These are phyloP conservation scores for Cyclotella baltica DNA, from an alignment of 108 stramenopile species.

Conservation along the genomic window DNA sequence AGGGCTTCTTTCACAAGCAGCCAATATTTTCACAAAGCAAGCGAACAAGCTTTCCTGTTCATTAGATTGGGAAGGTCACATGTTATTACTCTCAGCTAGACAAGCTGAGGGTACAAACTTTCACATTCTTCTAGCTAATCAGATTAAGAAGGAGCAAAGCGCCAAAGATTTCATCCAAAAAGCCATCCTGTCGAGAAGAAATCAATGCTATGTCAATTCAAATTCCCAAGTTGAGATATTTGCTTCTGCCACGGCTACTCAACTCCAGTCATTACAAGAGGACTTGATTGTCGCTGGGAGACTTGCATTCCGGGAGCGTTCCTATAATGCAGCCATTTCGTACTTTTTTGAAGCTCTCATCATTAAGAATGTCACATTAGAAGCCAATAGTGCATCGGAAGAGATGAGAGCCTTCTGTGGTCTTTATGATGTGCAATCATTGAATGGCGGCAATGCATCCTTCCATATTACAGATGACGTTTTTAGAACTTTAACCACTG, in stretches of 20 bases:
- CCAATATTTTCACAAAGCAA: slow-evolving; percentile 34
- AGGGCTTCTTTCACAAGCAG: slow-evolving; percentile 45
- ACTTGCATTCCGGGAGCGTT: slow-evolving; percentile 38
- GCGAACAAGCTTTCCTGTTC: slow-evolving; percentile 29
- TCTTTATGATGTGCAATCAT: too few relatives aligned
- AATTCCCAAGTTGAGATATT: slow-evolving; percentile 9
- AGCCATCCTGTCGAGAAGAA: slow-evolving; percentile 37
- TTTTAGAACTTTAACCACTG: not conserved
- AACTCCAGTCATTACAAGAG: slow-evolving; percentile 27
- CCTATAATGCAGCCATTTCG: slow-evolving; percentile 40
- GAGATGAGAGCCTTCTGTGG: too few relatives aligned
- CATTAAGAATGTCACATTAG: slow-evolving; percentile 10
- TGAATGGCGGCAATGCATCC: slow-evolving; percentile 23
- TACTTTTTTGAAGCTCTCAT: slow-evolving; percentile 49
- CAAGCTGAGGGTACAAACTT: slow-evolving; percentile 26
- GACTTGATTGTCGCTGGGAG: slow-evolving; percentile 40
- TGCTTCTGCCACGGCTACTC: not conserved
- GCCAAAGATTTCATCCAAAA: slow-evolving; percentile 44
- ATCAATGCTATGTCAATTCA: slow-evolving; percentile 30
- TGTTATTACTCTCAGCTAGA: slow-evolving; percentile 38
- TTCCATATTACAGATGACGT: slow-evolving; percentile 30
- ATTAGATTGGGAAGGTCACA: slow-evolving; percentile 40
- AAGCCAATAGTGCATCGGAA: too few relatives aligned
- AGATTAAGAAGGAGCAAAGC: slow-evolving; percentile 27
- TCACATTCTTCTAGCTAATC: slow-evolving; percentile 27